These are phyloP conservation scores for Fagopyrum esculentum DNA, from an alignment of 148 eudicot genomes.

Conservation along the genomic window DNA sequence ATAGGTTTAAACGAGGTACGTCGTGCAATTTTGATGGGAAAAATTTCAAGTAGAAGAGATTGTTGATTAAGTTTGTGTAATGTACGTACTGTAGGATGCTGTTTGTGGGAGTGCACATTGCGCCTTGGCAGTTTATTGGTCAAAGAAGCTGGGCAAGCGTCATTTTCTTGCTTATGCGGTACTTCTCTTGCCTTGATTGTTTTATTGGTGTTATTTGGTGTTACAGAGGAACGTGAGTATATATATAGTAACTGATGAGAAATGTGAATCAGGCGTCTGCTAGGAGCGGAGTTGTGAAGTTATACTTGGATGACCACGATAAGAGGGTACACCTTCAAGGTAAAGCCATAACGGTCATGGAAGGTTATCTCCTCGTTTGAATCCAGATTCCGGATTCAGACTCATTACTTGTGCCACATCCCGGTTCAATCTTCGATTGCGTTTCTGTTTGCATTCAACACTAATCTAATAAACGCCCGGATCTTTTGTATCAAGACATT, in stretches of 20 bases:
- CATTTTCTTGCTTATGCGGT: conserved; percentile 64
- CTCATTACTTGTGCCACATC: no score
- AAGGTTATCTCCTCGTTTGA: conserved; percentile 58
- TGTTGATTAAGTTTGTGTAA: not conserved
- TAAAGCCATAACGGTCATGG: conserved; percentile 55
- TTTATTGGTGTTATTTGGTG: not conserved
- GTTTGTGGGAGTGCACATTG: conserved; percentile 88
- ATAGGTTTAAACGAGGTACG: conserved; percentile 57
- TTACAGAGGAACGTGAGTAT: not conserved
- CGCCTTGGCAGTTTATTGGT: conserved; percentile 66
- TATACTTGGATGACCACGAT: conserved; percentile 59
- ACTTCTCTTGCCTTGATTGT: not conserved
- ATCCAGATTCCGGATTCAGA: no score
- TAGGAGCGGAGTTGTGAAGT: conserved; percentile 46
- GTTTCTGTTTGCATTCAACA: no score
- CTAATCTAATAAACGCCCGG: no score
- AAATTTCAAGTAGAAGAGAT: not conserved
- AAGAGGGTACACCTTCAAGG: conserved; percentile 56
- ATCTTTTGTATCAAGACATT: no score
- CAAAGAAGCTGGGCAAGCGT: conserved; percentile 52
- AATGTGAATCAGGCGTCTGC: conserved; percentile 54
- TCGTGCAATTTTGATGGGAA: not conserved
- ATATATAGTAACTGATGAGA: not conserved
- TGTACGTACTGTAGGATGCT: conserved; percentile 42
- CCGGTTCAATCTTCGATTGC: no score